Base-by-base conservation (phyloP, 345 rosid species). In the Ceriops tagal region DNA sequence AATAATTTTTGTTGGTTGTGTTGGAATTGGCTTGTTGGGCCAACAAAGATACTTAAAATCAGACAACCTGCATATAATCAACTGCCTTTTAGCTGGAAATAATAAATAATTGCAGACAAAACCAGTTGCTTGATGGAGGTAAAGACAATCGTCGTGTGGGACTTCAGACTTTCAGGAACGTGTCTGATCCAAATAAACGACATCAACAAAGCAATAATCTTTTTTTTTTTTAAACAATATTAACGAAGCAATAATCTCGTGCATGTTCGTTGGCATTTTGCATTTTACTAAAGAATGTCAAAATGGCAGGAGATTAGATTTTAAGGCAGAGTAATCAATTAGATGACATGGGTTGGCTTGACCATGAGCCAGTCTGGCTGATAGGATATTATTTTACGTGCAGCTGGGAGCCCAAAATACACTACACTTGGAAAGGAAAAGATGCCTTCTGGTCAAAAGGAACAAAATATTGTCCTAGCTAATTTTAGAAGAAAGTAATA, bases 171-270 rank as follows among this genome's bases (percentile, higher is more conserved):
- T 58, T 35, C 27, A 2, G 49, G 3, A 69, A 57, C 15, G 66
- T 71, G 73, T 70, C 74, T 34, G 64, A 47, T 58, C 59, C 59
- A 24, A 56, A 56, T 62, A 79, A 79, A 76, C 57, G 32, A 9
- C 69, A 65, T 56, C 55, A 18, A 1, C 59, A 20, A 61, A 67
- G 35, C 34, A 58, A 57, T 58, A 46, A 39, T 73, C 51, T 56
- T 5, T 31, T 4, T 31, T 34, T 34, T 32, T 5, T 32, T 32
- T 32, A 0, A 79, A 76, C 52, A 39, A 9, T 66, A 68, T 55
- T 60, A 11, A 1, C 59, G 16, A 57, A 63, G 35, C 34, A 58
- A 58, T 59, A 34, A 56, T 73, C 51, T 61, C 6, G 47, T 24
- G 5, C 19, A 37, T 63, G 49, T 69, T 57, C 58, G 19, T 57